Base-by-base conservation (phyloP, 495 filamentous ascomycete species). In the Articulospora tetracladia region DNA sequence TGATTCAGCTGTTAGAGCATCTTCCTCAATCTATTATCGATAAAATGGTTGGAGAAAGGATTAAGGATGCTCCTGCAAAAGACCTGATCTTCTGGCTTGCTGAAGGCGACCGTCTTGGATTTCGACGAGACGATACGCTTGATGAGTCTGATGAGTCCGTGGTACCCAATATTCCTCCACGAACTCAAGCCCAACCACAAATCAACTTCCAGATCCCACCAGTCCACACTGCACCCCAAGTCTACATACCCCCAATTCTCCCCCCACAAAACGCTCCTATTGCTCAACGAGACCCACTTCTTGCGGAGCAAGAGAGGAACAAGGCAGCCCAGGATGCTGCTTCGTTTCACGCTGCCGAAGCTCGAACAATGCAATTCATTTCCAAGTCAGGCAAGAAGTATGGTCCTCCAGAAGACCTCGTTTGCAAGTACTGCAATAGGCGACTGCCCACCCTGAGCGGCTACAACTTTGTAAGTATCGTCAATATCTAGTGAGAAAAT, bases 1-100 rank as follows among this genome's bases (percentile, higher is more conserved):
- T n/a, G 6, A 1, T 19, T 24, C 28, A 53, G 17, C 25, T 59
- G 2, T 11, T 32, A 3, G 26, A 53, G 1, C n/a, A 23, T 8
- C 28, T 59, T 7, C 28, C 53, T 19, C 7, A 61, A 26, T 22
- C 48, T 22, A 25, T 67, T 13, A 19, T 64, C 7, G 61, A 61
- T 41, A 24, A 53, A 26, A 28, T 27, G 1, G 1, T 61, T 23
- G 48, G 24, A 26, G 10, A 54, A 20, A 49, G 58, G 1, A 13
- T 64, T 2, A 57, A 61, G 24, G 27, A 24, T 20, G 50, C 44
- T 34, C 46, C 55, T 24, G 58, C 57, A 0, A 54, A 51, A n/a
- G 17, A 53, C 19, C 27, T 68, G 4, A 46, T 68, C 23, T 25
- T 17, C 2, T 64, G 54, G 60, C 57, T 68, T n/a, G 60, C 60